Conservation (phyloP, 2,329 filamentous ascomycete species). For the Geoglossum cookeanum region DNA sequence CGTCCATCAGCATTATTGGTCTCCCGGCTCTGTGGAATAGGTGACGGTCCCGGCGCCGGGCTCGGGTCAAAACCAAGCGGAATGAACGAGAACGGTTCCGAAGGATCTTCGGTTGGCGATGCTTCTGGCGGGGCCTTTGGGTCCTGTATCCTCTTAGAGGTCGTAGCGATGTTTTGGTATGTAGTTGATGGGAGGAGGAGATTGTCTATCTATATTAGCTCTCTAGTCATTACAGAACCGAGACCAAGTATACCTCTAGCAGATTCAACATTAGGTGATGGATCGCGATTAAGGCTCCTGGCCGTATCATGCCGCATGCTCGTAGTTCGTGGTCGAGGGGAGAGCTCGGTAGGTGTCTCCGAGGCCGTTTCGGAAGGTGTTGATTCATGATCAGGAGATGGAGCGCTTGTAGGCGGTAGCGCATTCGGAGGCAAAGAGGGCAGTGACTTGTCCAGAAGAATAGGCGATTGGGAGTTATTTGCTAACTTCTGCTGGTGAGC, state of each 20-base stretch:
- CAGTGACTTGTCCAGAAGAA: constrained; percentile 76
- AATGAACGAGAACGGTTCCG: constrained; percentile 24
- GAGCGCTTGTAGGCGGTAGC: constrained; percentile 36
- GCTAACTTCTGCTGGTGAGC: constrained; percentile 12
- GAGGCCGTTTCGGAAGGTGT: constrained; percentile 1
- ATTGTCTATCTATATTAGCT: constrained; percentile 9
- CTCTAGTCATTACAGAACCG: constrained; percentile 1
- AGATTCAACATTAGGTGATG: constrained; percentile 17
- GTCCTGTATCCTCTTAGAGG: constrained; percentile 3
- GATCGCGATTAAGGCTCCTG: constrained; percentile 8
- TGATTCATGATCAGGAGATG: constrained; percentile 32
- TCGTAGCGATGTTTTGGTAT: constrained; percentile 5
- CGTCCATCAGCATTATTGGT: not conserved
- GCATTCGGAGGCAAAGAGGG: constrained; percentile 74
- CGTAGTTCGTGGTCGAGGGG: constrained; percentile 16
- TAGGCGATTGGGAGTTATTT: constrained; percentile 26
- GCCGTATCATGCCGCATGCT: constrained; percentile 5
- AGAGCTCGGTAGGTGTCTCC: constrained; percentile 4
- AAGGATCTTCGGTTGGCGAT: constrained; percentile 5
- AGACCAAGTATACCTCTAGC: constrained; percentile 16
- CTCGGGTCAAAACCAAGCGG: constrained; percentile 33
- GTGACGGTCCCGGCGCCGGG: constrained; percentile 20
- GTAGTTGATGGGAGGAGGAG: constrained; percentile 9
- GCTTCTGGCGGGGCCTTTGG: not conserved
- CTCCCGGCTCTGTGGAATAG: not conserved